Base-by-base conservation (phyloP, 2,329 filamentous ascomycete genomes). In the Lomentospora prolificans region DNA sequence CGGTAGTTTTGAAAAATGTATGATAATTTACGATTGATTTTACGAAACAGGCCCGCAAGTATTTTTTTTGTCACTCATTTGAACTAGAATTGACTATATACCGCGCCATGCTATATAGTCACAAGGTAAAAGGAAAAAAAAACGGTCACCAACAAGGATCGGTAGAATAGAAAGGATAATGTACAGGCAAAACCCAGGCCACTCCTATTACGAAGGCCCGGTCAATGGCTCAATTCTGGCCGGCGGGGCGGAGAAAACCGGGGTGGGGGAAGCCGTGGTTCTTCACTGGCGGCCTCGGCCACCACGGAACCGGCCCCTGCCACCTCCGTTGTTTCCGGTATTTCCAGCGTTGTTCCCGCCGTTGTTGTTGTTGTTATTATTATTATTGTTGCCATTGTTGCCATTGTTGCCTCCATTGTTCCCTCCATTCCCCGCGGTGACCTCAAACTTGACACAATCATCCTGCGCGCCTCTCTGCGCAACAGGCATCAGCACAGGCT, bases 401-500 rank as follows among this genome's bases (percentile, higher is more conserved):
- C 17, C 33, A 24, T 51, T 51, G 19, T 55, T 27, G 28, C 25
- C 4, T 39, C 51, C n/a, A 28, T 55, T 55, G 5, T 14, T 31
- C 3, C 50, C 50, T 8, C 44, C 51, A 30, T 30, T 41, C 19
- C 36, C 39, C 8, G n/a, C 28, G 17, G 14, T 19, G 51, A 79
- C 74, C 50, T 69, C 72, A 63, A 79, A 79, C 57, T 72, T 71
- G 22, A 70, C 68, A 60, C 77, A 80, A 59, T 80, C 77, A 61
- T 80, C 77, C 63, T 79, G 77, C 3, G 74, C 66, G 50, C 77
- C 77, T 60, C 77, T 71, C 65, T 79, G 75, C 55, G 77, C 77
- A 52, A 79, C 69, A 27, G 79, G 79, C 79, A 82, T 82, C 24
- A 78, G 62, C 2, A 81, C 79, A 12, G 77, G 78, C 65, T 81